Conservation (phyloP, 768 basidiomycete genomes). For the Termitomyces sp. region DNA sequence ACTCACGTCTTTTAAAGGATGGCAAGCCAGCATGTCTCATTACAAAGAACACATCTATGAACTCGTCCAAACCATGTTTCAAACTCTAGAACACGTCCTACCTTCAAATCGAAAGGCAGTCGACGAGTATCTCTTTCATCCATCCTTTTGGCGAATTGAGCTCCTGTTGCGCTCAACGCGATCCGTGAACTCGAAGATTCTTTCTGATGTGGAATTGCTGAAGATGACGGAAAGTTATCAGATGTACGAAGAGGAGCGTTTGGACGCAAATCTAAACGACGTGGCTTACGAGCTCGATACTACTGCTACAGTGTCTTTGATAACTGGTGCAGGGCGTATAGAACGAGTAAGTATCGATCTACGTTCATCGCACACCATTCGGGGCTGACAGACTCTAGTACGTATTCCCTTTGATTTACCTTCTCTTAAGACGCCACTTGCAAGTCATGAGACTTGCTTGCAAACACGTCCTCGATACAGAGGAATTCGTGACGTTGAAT, state of each 20-base stretch:
- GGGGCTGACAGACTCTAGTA: conserved; percentile 19
- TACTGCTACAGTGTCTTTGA: conserved; percentile 25
- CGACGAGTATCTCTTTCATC: conserved; percentile 28
- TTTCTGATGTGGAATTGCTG: conserved; percentile 22
- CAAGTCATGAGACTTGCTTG: conserved; percentile 27
- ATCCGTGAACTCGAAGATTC: conserved; percentile 21
- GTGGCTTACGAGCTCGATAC: conserved; percentile 30
- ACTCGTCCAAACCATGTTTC: conserved; percentile 26
- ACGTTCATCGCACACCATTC: background rate
- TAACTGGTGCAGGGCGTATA: conserved; percentile 29
- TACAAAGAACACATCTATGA: conserved; percentile 29
- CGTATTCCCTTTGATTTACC: conserved; percentile 28
- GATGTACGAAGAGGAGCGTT: conserved; percentile 22
- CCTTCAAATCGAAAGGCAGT: conserved; percentile 26
- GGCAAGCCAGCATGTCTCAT: conserved; percentile 29
- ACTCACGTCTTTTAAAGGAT: conserved; percentile 16
- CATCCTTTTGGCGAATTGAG: conserved; percentile 29
- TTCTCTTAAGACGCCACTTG: conserved; percentile 27
- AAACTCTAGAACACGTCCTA: conserved; percentile 22
- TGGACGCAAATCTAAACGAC: conserved; percentile 21
- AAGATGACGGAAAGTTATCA: conserved; percentile 23
- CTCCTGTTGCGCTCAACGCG: conserved; percentile 27
- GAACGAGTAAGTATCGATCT: conserved; percentile 22
- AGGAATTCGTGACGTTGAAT: conserved; percentile 23
- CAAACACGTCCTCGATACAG: conserved; percentile 27